Conservation (phyloP, 2,329 filamentous ascomycete species). For the Waltergamsia citrina region DNA sequence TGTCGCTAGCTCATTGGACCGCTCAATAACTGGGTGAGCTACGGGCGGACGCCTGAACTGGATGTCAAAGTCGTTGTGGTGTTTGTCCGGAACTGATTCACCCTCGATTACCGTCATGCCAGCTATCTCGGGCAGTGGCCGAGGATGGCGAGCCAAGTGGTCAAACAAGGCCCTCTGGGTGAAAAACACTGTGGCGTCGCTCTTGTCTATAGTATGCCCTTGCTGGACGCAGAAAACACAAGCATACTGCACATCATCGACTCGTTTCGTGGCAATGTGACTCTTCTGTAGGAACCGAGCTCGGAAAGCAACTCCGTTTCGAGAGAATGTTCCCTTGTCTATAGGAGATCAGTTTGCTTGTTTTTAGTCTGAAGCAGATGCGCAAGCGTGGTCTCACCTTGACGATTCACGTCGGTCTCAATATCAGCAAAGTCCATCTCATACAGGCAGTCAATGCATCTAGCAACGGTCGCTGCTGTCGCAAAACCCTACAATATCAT, state of each 20-base stretch:
- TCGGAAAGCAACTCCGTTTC: slow-evolving; percentile 37
- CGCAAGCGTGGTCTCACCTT: slow-evolving; percentile 21
- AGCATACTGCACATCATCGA: slow-evolving; percentile 43
- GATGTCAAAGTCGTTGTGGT: slow-evolving; percentile 43
- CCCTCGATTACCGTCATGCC: slow-evolving; percentile 40
- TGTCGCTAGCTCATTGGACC: slow-evolving; percentile 25
- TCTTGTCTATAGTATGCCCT: slow-evolving; percentile 39
- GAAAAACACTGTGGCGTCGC: slow-evolving; percentile 49
- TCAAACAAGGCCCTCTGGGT: slow-evolving; percentile 40
- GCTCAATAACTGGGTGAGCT: slow-evolving; percentile 30
- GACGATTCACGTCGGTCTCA: slow-evolving; percentile 39
- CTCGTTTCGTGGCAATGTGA: slow-evolving; percentile 36
- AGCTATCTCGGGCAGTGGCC: slow-evolving; percentile 37
- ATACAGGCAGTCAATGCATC: slow-evolving; percentile 42
- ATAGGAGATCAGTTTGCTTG: not conserved
- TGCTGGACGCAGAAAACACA: slow-evolving; percentile 44
- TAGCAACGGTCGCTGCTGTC: slow-evolving; percentile 31
- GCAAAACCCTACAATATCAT: slow-evolving; percentile 34
- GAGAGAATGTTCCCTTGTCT: slow-evolving; percentile 36
- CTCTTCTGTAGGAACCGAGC: slow-evolving; percentile 47
- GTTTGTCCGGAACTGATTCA: slow-evolving; percentile 24
- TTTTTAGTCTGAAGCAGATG: not conserved
- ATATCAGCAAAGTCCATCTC: slow-evolving; percentile 43
- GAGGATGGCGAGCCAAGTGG: slow-evolving; percentile 43
- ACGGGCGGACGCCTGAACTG: slow-evolving; percentile 32